Evolutionary conservation across 371 early-diverging fungal genomes (phyloP).

Genomic region (Mucor ambiguus): DNA sequence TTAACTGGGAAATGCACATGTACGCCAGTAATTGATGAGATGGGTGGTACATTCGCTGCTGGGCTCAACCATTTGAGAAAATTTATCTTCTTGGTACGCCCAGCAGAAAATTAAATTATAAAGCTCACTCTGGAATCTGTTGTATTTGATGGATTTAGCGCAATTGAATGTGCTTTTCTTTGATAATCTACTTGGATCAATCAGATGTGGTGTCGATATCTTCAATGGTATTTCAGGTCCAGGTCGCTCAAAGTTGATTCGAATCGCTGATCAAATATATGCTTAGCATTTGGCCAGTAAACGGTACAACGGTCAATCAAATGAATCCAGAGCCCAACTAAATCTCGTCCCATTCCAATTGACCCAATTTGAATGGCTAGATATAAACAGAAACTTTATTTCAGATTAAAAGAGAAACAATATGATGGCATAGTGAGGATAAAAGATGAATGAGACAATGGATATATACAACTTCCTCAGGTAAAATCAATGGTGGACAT

Average conservation of each 20-base stretch:
- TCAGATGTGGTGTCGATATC: neutral
- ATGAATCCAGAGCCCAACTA: no score
- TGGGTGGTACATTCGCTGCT: neutral
- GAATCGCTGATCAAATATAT: no score
- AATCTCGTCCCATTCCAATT: no score
- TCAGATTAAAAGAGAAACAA: neutral
- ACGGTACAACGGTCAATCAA: no score
- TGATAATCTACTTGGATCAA: no score
- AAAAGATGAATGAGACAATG: neutral
- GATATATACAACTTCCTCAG: neutral
- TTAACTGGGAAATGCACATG: slow-evolving; percentile 10
- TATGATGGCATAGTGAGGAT: neutral
- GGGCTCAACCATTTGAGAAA: neutral
- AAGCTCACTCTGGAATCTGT: neutral
- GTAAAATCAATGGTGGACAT: slow-evolving; percentile 40
- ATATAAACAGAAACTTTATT: neutral
- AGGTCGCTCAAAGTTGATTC: neutral
- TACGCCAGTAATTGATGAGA: neutral
- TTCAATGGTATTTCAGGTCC: neutral
- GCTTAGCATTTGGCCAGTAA: no score
- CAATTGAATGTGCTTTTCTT: neutral
- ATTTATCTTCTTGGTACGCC: neutral
- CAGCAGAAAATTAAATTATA: neutral
- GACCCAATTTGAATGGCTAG: no score
- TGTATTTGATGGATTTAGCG: neutral